Base-by-base conservation (phyloP, 129 eudicot species). In the Mikania micrantha region DNA sequence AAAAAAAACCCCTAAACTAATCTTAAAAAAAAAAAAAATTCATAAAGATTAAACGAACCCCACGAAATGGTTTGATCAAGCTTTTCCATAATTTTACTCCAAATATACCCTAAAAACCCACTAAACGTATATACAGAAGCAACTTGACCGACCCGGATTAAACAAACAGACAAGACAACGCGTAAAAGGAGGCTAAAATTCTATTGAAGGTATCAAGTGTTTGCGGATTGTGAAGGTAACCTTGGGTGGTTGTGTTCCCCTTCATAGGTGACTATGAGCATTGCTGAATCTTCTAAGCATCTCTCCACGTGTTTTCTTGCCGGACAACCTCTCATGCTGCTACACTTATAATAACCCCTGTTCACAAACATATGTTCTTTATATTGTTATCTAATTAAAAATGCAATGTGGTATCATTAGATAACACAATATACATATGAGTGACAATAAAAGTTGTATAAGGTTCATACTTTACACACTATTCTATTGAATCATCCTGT, bases 321-420 rank as follows among this genome's bases (percentile, higher is more conserved):
- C 7, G 98, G 98, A 50, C 98, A 93, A 44, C 96, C 98, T 85
- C 98, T 80, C 85, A 93, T 73, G 78, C 96, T 93, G 81, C 98
- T 93, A 74, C 98, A 93, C 79, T 93, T 93, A 54, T 93, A 93
- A 82, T 93, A 93, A 41, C 96, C 98, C 84, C 98, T 93, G 90
- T 80, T 75, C 9, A 59, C 58, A 34, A 17, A 45, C 44, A 28
- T 32, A 38, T 73, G 27, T 72, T 20, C 34, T 4, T 22, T 41
- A 25, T 34, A 39, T 27, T 70, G 39, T n/a, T n/a, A 56, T 10
- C 16, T 56, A 56, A 3, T 8, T 5, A 24, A 22, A 7, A 3
- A 3, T 44, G 1, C 19, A 44, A 1, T 28, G n/a, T 28, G 17
- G 15, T 13, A 36, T 48, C 16, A 19, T 21, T 8, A 17, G 20